Base-by-base conservation (phyloP, 805 yeast genomes). In the Candida schatavii region DNA sequence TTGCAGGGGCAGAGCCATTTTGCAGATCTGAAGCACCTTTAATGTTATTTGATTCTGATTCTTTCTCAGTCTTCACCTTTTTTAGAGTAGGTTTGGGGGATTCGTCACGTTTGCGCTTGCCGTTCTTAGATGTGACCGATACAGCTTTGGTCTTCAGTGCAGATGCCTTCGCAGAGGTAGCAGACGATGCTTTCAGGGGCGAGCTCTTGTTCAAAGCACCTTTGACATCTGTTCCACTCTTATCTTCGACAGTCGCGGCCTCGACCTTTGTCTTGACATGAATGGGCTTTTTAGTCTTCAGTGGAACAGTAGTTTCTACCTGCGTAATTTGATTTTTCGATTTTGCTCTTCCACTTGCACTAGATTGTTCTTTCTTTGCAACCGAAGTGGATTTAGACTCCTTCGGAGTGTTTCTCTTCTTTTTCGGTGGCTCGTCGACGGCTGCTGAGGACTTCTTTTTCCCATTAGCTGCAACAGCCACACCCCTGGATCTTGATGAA, bases 1-100 rank as follows among this genome's bases (percentile, higher is more conserved):
- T n/a, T n/a, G n/a, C n/a, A n/a, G n/a, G n/a, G n/a, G 39, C 39
- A 15, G 46, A 44, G 17, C 32, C 42, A 39, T 49, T 37, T 41
- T 23, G 7, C 11, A 11, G 11, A 23, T 23, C 27, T 7, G 11
- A 7, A 23, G 27, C 27, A 23, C 11, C 11, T 23, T 7, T 23
- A 23, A 11, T 23, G 7, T 7, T 11, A 23, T 23, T 43, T 36
- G 40, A 46, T 33, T 42, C 37, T 26, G 29, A 49, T 41, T 43
- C 21, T 39, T 43, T 28, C 21, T 26, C 37, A 25, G 44, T 46
- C 39, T 47, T 41, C 35, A 46, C 35, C 39, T 44, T 39, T 22
- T 40, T 30, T 5, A 38, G 32, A 27, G 28, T 32, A 10, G 46
- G 46, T 31, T 51, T 39, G 17, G 50, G 6, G 13, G 36, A 5